Base-by-base conservation (phyloP, 371 early-diverging fungal species). In the Saksenaea oblongispora region DNA sequence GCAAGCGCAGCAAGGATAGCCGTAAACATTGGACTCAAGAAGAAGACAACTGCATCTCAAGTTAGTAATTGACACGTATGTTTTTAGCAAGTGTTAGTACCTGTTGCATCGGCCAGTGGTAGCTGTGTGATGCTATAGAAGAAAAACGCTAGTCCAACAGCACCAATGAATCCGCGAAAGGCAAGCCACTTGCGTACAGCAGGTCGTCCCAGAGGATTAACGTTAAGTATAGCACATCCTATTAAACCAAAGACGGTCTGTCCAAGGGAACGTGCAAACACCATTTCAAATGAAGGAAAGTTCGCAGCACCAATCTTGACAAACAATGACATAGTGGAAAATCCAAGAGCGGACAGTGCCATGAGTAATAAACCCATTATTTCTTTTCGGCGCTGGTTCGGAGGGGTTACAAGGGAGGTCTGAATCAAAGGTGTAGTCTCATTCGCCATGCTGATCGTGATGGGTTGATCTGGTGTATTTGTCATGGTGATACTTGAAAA, bases 101-200 rank as follows among this genome's bases (percentile, higher is more conserved):
- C 90, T 15, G 89, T 92, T 26, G 91, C 91, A 67, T 93, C 94
- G 5, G 87, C 87, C 57, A 93, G 65, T 1, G 91, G 83, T 74
- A 92, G 71, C 18, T 82, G 74, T 3, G 88, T 85, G 4, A 92
- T 55, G 13, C 87, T 82, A 59, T 80, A 90, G 65, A 90, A 93
- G 66, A 86, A 90, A 9, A 87, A 73, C 0, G 82, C 87, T 42
- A 91, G 69, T 0, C 89, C 91, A 31, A 87, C 62, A 8, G 91
- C 72, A 0, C 92, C 91, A 1, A 85, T 79, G 0, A 84, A 44
- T 0, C 91, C 92, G 18, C 94, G 80, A 54, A 85, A 58, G 31
- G 87, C 59, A 34, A 92, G 65, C 80, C 87, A 84, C 22, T 61
- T 41, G 3, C 87, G 83, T 15, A 83, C 64, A 0, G 70, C 73